Percentiles rank a stretch among this genome's conserved stretches.
Conservation (phyloP, 164 flowering plant species). For the Kalanchoe fedtschenkoi region DNA sequence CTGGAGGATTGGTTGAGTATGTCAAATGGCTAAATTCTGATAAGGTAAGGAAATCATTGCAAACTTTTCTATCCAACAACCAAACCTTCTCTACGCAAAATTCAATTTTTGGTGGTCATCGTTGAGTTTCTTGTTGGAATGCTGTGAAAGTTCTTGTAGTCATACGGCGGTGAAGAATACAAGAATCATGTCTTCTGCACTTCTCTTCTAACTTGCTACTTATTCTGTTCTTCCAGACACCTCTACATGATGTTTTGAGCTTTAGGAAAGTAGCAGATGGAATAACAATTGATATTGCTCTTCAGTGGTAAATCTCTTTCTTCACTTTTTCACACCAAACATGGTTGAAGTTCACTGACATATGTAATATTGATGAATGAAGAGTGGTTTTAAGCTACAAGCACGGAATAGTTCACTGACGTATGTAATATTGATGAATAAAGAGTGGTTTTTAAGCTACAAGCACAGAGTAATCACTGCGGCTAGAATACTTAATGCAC, state of each 20-base stretch:
- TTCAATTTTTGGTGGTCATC: background rate
- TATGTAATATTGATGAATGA: background rate
- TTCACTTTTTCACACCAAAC: background rate
- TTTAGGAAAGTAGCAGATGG: slow-evolving; percentile 69
- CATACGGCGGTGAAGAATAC: background rate
- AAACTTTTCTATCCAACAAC: background rate
- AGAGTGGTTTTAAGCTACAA: too few relatives aligned
- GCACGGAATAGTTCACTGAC: background rate
- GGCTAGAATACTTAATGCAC: background rate
- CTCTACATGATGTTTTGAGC: slow-evolving; percentile 75
- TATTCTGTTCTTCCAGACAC: slow-evolving; percentile 53
- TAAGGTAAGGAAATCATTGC: slow-evolving; percentile 38
- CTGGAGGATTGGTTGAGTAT: slow-evolving; percentile 89
- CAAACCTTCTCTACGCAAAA: background rate
- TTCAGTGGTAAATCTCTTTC: slow-evolving; percentile 57
- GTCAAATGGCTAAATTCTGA: slow-evolving; percentile 88
- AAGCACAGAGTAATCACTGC: too few relatives aligned
- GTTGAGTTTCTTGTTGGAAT: background rate
- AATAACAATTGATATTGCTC: slow-evolving; percentile 62
- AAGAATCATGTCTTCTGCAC: background rate
- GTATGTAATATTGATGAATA: background rate
- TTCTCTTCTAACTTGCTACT: too few relatives aligned
- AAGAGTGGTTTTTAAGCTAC: too few relatives aligned
- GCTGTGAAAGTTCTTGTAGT: background rate
- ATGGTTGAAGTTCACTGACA: background rate